Conservation (phyloP, 2,329 filamentous ascomycete genomes). For the Colletotrichum trifolii region DNA sequence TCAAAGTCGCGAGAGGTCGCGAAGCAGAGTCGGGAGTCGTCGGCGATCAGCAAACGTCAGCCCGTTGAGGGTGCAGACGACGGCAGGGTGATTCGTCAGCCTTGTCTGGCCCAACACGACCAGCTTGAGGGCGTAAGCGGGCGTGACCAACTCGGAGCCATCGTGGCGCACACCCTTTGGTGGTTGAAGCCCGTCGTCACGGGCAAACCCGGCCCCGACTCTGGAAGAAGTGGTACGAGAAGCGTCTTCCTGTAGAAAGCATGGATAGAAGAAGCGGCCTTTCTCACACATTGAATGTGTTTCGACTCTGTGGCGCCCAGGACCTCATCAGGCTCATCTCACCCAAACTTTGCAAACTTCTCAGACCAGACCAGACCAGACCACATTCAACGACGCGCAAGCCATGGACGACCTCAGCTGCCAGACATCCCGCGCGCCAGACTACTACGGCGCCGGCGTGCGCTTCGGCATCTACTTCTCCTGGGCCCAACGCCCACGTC, state of each 20-base stretch:
- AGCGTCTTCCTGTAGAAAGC: too few relatives aligned
- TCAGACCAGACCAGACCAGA: neutral
- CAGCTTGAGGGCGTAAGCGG: neutral
- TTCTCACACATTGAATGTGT: too few relatives aligned
- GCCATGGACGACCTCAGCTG: conserved; percentile 14
- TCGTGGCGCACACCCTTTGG: neutral
- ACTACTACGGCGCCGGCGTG: conserved; percentile 48
- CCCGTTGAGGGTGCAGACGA: neutral
- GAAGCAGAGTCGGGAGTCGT: neutral
- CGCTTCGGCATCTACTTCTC: conserved; percentile 47
- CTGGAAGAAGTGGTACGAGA: too few relatives aligned
- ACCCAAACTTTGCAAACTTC: neutral
- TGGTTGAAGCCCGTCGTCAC: neutral
- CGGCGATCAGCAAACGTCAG: conserved; percentile 6
- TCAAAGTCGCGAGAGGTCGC: neutral
- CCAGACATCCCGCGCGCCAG: conserved; percentile 40
- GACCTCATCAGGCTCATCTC: too few relatives aligned
- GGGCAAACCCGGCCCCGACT: neutral
- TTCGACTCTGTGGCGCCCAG: too few relatives aligned
- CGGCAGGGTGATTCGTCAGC: neutral
- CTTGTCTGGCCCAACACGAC: neutral
- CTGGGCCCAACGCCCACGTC: conserved; percentile 43
- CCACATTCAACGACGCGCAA: neutral
- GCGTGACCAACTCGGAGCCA: neutral
- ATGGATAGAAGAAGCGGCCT: too few relatives aligned